Conservation (phyloP, 108 stramenopile species). For the Nitzschia sp. region DNA sequence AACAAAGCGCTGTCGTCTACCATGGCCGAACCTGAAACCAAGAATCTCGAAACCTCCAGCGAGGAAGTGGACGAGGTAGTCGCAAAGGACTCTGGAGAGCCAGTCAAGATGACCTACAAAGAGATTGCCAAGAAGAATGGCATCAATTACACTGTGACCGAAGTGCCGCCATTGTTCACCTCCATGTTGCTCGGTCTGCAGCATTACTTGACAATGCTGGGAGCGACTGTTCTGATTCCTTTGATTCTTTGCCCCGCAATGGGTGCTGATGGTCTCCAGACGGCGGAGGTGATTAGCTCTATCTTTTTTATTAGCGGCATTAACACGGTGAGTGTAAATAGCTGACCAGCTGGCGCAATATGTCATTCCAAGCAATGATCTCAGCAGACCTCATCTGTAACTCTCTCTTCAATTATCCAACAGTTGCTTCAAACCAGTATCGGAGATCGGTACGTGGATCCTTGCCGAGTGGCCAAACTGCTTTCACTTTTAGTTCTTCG, state of each 20-base stretch:
- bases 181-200: slow-evolving; percentile 32
- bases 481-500: background rate
- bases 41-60: background rate
- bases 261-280: slow-evolving; percentile 32
- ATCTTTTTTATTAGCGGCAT: slow-evolving; percentile 33
- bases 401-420: background rate
- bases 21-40: background rate
- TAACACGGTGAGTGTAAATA: slow-evolving; percentile 24
- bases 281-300: slow-evolving; percentile 36
- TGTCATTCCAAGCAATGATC: background rate
- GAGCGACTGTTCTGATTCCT: slow-evolving; percentile 34
- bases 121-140: slow-evolving; percentile 31
- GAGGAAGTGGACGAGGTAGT: background rate
- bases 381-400: too few species aligned
- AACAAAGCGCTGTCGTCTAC: too few species aligned
- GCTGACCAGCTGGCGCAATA: background rate
- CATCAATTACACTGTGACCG: slow-evolving; percentile 33
- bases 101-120: slow-evolving; percentile 16
- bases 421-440: slow-evolving; percentile 37
- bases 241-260: slow-evolving; percentile 31
- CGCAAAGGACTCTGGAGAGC: background rate
- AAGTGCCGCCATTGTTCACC: slow-evolving; percentile 28
- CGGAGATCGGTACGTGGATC: slow-evolving; percentile 30
- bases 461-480: background rate
- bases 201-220: slow-evolving; percentile 40